Percentiles rank a stretch among this genome's conserved stretches.
phyloP scores from a whole-genome alignment of 257 asterid genomes.

The Solanum chiquidenum region DNA sequence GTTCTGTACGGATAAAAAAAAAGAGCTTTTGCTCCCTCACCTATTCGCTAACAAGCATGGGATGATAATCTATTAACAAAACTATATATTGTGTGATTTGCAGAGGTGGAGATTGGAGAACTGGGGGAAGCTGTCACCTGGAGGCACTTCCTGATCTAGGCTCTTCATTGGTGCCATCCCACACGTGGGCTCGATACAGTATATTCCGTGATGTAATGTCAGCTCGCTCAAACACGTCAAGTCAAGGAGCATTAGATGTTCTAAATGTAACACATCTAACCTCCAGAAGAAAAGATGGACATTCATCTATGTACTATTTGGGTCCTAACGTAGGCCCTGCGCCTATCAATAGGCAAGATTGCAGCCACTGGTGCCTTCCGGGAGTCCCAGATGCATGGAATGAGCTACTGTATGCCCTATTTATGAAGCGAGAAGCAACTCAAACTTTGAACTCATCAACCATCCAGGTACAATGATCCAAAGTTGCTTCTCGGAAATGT shows the following conservation, averaged over 20 bases:
- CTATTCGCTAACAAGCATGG: not conserved
- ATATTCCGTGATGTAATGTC: conserved; percentile 29
- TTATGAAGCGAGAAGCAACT: conserved; percentile 36
- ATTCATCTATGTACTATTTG: conserved; percentile 72
- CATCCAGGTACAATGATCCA: conserved; percentile 5
- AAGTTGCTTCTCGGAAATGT: not conserved
- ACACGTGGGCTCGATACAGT: conserved; percentile 47
- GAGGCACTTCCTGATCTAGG: conserved; percentile 78
- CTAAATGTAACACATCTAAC: conserved; percentile 63
- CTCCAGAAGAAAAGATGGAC: conserved; percentile 80
- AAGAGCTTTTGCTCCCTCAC: not conserved
- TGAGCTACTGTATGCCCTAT: conserved; percentile 58
- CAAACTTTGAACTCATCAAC: conserved; percentile 13
- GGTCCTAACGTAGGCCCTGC: conserved; percentile 49
- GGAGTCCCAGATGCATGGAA: conserved; percentile 93
- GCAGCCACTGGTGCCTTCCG: conserved; percentile 97
- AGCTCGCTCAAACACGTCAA: conserved; percentile 19
- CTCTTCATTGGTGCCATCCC: conserved; percentile 53
- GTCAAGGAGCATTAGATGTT: conserved; percentile 21
- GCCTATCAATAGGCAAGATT: conserved; percentile 61
- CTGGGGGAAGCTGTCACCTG: conserved; percentile 68
- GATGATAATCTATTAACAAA: not conserved
- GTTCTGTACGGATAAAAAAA: too few species aligned
- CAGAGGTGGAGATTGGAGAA: conserved; percentile 95
- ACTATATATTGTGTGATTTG: not conserved